Percentiles rank a stretch among this genome's conserved stretches.
These are phyloP conservation scores for Cokeromyces recurvatus DNA, from an alignment of 371 early-diverging fungal species.

Conservation along the genomic window DNA sequence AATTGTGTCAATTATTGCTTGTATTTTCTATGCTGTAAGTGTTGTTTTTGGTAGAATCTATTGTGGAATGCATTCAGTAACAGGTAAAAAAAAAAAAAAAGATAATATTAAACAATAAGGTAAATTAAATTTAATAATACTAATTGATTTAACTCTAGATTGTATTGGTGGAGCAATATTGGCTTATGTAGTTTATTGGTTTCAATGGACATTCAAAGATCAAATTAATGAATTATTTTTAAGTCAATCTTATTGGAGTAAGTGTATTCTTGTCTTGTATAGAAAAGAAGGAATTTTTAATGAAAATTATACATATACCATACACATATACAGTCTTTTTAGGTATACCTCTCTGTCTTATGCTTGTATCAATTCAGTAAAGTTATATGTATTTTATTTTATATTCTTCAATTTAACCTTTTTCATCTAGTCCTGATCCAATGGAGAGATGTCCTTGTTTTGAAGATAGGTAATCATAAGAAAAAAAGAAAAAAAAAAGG, in stretches of 20 bases:
- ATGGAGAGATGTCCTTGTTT: slow-evolving; percentile 78
- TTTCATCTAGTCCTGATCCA: slow-evolving; percentile 67
- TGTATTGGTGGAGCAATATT: slow-evolving; percentile 64
- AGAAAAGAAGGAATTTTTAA: too few relatives aligned
- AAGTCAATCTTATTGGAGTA: slow-evolving; percentile 50
- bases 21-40: slow-evolving; percentile 56
- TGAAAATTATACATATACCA: too few relatives aligned
- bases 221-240: slow-evolving; percentile 50
- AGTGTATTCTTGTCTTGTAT: slow-evolving; percentile 2
- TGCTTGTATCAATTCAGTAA: slow-evolving; percentile 57
- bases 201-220: slow-evolving; percentile 53
- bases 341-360: slow-evolving; percentile 31
- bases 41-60: slow-evolving; percentile 67
- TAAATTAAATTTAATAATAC: too few relatives aligned
- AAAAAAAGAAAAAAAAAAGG: too few relatives aligned
- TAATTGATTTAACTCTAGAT: too few relatives aligned
- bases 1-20: slow-evolving; percentile 32
- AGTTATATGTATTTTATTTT: too few relatives aligned
- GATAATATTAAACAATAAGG: too few relatives aligned
- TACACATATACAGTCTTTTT: slow-evolving; percentile 24
- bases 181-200: slow-evolving; percentile 52
- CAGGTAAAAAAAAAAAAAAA: slow-evolving; percentile 28
- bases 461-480: slow-evolving; percentile 67
- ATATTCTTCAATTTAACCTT: too few relatives aligned
- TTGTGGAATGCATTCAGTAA: slow-evolving; percentile 76